phyloP scores from a whole-genome alignment of 2,329 filamentous ascomycete species.

The Pseudogymnoascus sp. region DNA sequence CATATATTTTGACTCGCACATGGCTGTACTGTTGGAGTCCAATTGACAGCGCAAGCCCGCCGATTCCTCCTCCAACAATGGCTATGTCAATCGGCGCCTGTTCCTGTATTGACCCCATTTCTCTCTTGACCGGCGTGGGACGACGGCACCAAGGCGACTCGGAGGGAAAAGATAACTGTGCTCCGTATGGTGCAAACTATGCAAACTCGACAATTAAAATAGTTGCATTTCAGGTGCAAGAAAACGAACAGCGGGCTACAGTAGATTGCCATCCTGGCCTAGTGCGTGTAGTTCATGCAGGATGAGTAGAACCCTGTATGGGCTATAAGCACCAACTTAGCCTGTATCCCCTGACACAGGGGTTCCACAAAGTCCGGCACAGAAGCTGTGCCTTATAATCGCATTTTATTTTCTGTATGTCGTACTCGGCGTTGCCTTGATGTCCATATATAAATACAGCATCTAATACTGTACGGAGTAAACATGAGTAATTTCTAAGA shows the following conservation, averaged over 20 bases:
- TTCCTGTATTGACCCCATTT: not conserved
- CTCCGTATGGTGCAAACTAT: not conserved
- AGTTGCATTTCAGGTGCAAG: not conserved
- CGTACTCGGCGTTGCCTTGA: too few relatives aligned
- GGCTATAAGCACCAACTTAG: not conserved
- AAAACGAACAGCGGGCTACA: not conserved
- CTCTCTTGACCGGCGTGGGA: not conserved
- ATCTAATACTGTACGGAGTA: too few relatives aligned
- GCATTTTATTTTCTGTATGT: too few relatives aligned
- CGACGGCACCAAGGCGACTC: not conserved
- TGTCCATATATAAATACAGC: too few relatives aligned
- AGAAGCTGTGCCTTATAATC: not conserved
- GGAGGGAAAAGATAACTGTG: not conserved
- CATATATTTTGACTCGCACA: constrained; percentile 19
- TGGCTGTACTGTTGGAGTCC: constrained; percentile 14
- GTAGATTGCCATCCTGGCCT: not conserved
- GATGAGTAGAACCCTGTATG: not conserved
- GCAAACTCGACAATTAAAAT: not conserved
- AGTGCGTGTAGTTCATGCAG: not conserved
- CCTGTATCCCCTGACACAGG: not conserved
- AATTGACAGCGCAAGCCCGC: constrained; percentile 17
- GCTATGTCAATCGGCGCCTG: constrained; percentile 14
- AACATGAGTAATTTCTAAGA: too few relatives aligned
- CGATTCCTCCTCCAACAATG: constrained; percentile 23
- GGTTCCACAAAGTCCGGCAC: not conserved